Conservation (phyloP, 805 yeast species). For the Monosporozyma solicola region DNA sequence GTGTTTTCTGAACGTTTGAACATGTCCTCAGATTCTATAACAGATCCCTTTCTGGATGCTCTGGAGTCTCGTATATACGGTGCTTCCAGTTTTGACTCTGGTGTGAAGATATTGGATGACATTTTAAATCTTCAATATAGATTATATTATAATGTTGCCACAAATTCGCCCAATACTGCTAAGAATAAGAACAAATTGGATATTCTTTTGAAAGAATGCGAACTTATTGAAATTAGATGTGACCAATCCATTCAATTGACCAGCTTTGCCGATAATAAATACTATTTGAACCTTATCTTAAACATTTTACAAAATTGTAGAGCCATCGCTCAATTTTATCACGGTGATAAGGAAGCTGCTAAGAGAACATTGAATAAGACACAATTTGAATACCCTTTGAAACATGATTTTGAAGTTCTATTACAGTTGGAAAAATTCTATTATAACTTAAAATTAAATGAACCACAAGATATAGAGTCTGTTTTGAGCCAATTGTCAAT, state of each 20-base stretch:
- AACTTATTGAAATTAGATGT: slow-evolving; percentile 5
- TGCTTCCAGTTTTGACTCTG: slow-evolving; percentile 16
- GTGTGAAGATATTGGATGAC: slow-evolving; percentile 13
- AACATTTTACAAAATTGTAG: slow-evolving; percentile 15
- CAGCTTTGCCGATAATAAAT: slow-evolving; percentile 3
- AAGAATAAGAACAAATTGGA: not conserved
- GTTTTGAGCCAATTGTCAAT: slow-evolving; percentile 6
- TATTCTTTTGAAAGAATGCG: slow-evolving; percentile 16
- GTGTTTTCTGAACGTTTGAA: not conserved
- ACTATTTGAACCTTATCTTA: slow-evolving; percentile 6
- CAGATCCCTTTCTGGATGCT: slow-evolving; percentile 11
- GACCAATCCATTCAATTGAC: slow-evolving; percentile 5
- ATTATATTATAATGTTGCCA: slow-evolving; percentile 14
- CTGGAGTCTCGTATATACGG: slow-evolving; percentile 23
- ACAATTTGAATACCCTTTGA: not conserved
- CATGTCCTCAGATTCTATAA: not conserved
- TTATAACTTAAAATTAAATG: slow-evolving; percentile 10
- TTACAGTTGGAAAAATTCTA: slow-evolving; percentile 21
- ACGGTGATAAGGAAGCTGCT: not conserved
- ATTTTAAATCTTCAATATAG: slow-evolving; percentile 24
- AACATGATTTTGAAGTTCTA: slow-evolving; percentile 8
- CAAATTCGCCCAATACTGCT: slow-evolving; percentile 1
- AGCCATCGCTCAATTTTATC: slow-evolving; percentile 4
- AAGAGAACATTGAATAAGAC: not conserved
- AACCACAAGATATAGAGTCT: not conserved